Conservation (phyloP, 768 basidiomycete genomes). For the Mycena galericulata region DNA sequence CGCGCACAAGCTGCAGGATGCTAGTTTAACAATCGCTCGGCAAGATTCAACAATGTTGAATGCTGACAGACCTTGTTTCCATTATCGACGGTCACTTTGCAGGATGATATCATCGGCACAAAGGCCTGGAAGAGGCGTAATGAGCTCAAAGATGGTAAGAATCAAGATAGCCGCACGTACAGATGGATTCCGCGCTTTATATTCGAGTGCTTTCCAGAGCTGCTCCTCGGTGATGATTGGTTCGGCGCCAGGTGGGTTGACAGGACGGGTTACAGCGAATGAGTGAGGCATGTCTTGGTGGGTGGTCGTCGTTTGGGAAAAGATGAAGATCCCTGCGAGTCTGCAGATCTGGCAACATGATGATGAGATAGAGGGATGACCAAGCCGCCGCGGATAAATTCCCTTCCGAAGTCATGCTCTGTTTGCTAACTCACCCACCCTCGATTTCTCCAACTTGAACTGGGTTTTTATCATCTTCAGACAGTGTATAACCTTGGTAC, state of each 20-base stretch:
- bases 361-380: too few relatives aligned
- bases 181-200: conserved; percentile 23
- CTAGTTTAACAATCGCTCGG: neutral
- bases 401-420: too few relatives aligned
- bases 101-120: conserved; percentile 21
- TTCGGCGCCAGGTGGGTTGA: conserved; percentile 29
- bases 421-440: too few relatives aligned
- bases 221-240: conserved; percentile 32
- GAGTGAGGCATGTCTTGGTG: conserved; percentile 17
- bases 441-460: too few relatives aligned
- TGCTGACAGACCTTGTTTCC: conserved; percentile 23
- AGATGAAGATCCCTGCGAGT: too few relatives aligned
- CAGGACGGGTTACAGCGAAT: conserved; percentile 31
- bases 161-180: neutral
- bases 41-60: neutral
- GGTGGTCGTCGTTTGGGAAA: neutral
- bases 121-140: neutral
- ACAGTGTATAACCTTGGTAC: too few relatives aligned
- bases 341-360: too few relatives aligned
- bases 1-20: conserved; percentile 18
- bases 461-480: too few relatives aligned
- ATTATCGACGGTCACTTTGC: conserved; percentile 21
- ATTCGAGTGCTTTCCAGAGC: conserved; percentile 31
- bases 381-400: too few relatives aligned
- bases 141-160: too few relatives aligned